Evolutionary conservation across 495 filamentous ascomycete genomes (phyloP).

Genomic region (Choiromyces venosus): DNA sequence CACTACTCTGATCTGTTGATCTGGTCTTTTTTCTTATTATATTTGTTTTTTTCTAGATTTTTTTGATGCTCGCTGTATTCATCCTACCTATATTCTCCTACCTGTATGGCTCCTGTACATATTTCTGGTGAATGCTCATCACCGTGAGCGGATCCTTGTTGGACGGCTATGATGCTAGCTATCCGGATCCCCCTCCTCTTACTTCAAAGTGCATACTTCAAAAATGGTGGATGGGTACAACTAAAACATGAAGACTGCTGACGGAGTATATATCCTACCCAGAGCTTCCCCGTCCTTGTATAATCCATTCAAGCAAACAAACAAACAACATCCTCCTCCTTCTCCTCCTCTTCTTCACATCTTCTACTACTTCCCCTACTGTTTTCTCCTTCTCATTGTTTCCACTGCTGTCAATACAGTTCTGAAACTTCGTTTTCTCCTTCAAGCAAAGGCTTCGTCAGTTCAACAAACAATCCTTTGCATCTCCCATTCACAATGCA

Average conservation of each 20-base stretch:
- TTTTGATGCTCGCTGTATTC: background rate
- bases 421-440: background rate
- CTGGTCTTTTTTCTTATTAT: background rate
- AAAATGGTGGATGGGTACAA: background rate
- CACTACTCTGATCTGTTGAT: background rate
- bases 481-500: constrained; percentile 17
- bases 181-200: background rate
- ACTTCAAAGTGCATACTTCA: background rate
- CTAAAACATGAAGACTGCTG: background rate
- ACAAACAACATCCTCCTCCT: background rate
- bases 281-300: background rate
- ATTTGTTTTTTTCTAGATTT: too few relatives aligned
- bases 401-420: background rate
- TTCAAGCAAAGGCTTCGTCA: background rate
- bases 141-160: background rate
- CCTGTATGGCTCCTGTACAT: background rate
- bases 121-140: background rate
- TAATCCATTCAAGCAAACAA: background rate
- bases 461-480: background rate
- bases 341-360: background rate
- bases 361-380: background rate
- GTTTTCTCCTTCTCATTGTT: background rate
- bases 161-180: background rate
- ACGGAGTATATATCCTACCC: background rate
- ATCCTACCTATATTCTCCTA: background rate